Base-by-base conservation (phyloP, 1,284 basidiomycete genomes). In the Hymenochaete sp. region DNA sequence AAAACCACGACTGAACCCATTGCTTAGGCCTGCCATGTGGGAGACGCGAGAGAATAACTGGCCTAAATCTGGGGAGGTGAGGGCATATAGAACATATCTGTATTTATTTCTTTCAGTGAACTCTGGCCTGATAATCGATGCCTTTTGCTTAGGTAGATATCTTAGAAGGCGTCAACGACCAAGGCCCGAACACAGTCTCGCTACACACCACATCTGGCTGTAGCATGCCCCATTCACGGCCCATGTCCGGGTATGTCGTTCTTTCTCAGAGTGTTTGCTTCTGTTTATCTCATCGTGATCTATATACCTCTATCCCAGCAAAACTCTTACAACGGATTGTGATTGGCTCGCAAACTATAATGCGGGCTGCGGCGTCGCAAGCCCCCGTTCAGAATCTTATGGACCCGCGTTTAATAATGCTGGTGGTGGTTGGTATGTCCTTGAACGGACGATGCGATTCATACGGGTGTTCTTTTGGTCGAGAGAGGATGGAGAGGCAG, bases 341-440 rank as follows among this genome's bases (percentile, higher is more conserved):
- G 64, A 75, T 50, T 65, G 67, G n/a, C 56, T 59, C 33, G 67
- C 66, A 19, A 35, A 35, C 13, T 35, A 6, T 35, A 86, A 86
- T 54, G 60, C 66, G 0, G 81, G 81, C 0, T 88, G 84, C 53
- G 76, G 77, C n/a, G 80, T 85, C 18, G 56, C 63, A 19, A 54
- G 73, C 31, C 57, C 53, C 40, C 67, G 66, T 38, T 40, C 56
- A 0, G 63, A 65, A 38, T 79, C 72, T 53, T 84, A 73, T 53
- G 82, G 82, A 0, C 71, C 76, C 0, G 50, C 56, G 3, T 82
- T 83, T 63, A 82, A 85, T 57, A 52, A 54, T 11, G 67, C 67
- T 25, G 76, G 78, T 11, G 82, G 82, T 27, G 79, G 79, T 53
- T 82, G 73, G 72, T 74, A 67, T 58, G 75, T 70, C 0, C 62